These are phyloP conservation scores for Rhododendron vialii DNA, from an alignment of 148 eudicot species.

Conservation along the genomic window DNA sequence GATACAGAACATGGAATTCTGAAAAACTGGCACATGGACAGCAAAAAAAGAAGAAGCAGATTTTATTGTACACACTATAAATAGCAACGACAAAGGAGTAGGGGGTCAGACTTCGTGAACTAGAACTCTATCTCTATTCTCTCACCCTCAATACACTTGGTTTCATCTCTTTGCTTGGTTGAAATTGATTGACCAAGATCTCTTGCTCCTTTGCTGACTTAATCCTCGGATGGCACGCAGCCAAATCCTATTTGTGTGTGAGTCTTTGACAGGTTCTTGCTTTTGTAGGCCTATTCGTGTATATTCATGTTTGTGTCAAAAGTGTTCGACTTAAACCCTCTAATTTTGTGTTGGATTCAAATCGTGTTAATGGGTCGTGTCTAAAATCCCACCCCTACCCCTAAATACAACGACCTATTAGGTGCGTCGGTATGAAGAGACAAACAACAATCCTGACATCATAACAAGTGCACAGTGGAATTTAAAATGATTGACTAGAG, in stretches of 20 bases:
- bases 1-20: background rate
- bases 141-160: background rate
- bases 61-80: too few relatives aligned
- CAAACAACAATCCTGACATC: background rate
- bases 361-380: too few relatives aligned
- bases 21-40: too few relatives aligned
- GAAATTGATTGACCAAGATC: background rate
- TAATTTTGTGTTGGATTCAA: too few relatives aligned
- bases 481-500: background rate
- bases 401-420: background rate
- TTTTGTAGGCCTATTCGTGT: background rate
- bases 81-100: too few relatives aligned
- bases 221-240: background rate
- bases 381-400: too few relatives aligned
- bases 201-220: background rate
- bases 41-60: too few relatives aligned
- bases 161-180: background rate
- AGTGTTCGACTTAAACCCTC: too few relatives aligned
- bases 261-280: background rate
- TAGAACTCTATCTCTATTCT: too few relatives aligned
- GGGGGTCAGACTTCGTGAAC: too few relatives aligned
- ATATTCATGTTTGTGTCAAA: too few relatives aligned
- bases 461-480: background rate
- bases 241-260: background rate
- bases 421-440: background rate